Evolutionary conservation across 805 yeast species (phyloP), one percentile per base, ranked within the genome.

Genomic region (Candida saitoana): DNA sequence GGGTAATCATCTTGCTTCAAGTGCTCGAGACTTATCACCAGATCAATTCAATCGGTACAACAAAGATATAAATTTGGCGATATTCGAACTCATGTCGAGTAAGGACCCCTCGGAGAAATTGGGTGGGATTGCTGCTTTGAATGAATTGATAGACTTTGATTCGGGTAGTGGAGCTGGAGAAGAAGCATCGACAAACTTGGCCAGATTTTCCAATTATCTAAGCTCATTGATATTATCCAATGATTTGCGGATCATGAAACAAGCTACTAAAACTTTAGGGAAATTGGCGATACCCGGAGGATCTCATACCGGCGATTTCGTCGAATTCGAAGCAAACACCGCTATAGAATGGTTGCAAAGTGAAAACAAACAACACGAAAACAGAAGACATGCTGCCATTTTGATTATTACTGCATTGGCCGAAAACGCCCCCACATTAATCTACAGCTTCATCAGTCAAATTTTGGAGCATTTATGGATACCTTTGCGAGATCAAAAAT

Each of bases 111-210:
- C 73, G 20, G 89, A 85, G 48, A 82, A 87, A 48, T 71, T 90
- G 29, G 98, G 97, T 15, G 98, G 96, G 34, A 83, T 91, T 24
- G 77, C 88, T 17, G 97, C 97, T 9, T 84, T 91, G 43, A 93
- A 87, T 60, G 81, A 93, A 2, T 73, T 91, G 46, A 86, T 91
- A 40, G 93, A 86, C 44, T 81, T 87, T 54, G 90, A 88, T 49
- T 81, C 87, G 7, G 88, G 87, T 15, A 62, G 73, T 3, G 75
- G 75, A 15, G 62, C 73, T 3, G 75, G 75, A 15, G 91, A 85
- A 51, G 96, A 89, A 52, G 77, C 83, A 48, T 87, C 95, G 17
- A 87, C 87, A 43, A 90, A 87, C 62, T 86, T 95, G 2, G 87
- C 96, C 5, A 72, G 98, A 45, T 80, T 87, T 57, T 91, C 96